These are phyloP conservation scores for Mallotus japonicus DNA, from an alignment of 441 rosid genomes.

Conservation along the genomic window DNA sequence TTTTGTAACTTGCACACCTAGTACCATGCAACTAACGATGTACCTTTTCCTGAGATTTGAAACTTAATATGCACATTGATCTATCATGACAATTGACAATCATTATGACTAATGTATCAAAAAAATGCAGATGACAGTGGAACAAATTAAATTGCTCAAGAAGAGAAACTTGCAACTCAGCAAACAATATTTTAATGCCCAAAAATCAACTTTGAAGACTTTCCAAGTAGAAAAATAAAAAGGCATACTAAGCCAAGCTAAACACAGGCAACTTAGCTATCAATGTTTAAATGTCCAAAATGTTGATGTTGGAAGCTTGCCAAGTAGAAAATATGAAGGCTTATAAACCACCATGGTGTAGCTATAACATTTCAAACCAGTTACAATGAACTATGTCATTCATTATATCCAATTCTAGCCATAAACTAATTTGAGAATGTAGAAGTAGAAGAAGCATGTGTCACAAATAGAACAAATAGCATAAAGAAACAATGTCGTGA, in stretches of 20 bases:
- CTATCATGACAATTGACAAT: constrained; percentile 1
- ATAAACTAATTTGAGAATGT: constrained; percentile 1
- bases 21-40: background rate
- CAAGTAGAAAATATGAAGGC: background rate
- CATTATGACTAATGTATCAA: background rate
- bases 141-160: background rate
- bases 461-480: background rate
- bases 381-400: background rate
- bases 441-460: background rate
- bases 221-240: no score
- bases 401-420: background rate
- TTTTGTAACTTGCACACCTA: background rate
- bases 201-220: no score
- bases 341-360: background rate
- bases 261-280: background rate
- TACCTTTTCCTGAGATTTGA: background rate
- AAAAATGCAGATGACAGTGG: background rate
- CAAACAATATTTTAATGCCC: no score
- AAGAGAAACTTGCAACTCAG: background rate
- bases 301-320: background rate
- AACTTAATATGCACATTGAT: background rate
- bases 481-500: background rate
- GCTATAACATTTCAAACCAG: background rate
- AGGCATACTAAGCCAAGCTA: no score
- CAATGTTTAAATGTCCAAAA: background rate